Evolutionary conservation across 78 protist genomes (phyloP).

Genomic region (Bodo saltans): DNA sequence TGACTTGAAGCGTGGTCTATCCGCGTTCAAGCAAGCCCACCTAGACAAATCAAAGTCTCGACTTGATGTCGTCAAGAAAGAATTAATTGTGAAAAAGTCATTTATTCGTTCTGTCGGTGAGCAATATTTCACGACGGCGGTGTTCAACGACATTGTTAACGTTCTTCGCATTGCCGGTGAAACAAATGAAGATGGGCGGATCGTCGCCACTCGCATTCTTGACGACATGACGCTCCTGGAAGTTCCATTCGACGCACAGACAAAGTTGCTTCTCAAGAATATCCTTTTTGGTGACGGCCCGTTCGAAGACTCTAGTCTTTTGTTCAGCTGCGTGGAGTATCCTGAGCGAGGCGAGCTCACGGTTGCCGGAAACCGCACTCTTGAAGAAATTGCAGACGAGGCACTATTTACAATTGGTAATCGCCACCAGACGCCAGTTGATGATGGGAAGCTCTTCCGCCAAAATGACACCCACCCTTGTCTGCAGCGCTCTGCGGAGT

Average conservation of each 20-base stretch:
- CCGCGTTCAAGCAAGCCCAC: no score
- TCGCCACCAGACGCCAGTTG: not conserved
- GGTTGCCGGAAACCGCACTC: not conserved
- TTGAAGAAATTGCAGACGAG: not conserved
- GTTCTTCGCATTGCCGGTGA: conserved; percentile 1
- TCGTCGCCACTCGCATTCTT: not conserved
- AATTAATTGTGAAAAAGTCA: no score
- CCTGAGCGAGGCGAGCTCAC: conserved; percentile 25
- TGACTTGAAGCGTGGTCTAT: no score
- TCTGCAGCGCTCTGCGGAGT: not conserved
- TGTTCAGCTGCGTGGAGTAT: conserved; percentile 17
- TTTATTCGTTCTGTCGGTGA: no score
- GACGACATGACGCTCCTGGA: conserved; percentile 25
- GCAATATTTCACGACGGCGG: not conserved
- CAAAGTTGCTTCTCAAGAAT: conserved; percentile 8
- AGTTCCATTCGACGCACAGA: not conserved
- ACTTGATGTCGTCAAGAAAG: no score
- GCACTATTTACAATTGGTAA: not conserved
- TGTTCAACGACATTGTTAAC: conserved; percentile 12
- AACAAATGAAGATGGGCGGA: not conserved
- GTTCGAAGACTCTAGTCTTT: not conserved
- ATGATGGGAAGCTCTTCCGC: not conserved
- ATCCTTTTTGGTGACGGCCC: not conserved
- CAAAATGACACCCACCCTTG: not conserved
- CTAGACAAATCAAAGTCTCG: no score